These are phyloP conservation scores for Annulohypoxylon truncatum DNA, from an alignment of 2,329 filamentous ascomycete species.

Conservation along the genomic window DNA sequence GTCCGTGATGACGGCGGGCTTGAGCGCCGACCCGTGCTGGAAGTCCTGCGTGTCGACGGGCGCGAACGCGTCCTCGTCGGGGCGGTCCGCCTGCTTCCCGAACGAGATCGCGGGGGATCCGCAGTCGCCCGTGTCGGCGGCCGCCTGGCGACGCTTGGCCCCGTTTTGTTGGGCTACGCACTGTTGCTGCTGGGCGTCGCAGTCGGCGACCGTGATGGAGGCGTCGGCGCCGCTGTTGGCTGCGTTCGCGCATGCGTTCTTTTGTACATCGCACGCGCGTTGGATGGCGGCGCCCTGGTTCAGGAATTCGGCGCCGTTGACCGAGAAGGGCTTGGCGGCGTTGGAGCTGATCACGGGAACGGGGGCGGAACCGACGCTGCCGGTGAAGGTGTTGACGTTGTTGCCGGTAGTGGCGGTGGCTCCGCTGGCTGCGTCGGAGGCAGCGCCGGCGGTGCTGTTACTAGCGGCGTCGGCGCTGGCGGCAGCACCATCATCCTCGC, in stretches of 20 bases:
- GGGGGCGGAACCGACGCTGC: slow-evolving; percentile 56
- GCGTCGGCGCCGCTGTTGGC: slow-evolving; percentile 57
- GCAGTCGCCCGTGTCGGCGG: slow-evolving; percentile 60
- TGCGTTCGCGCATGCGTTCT: slow-evolving; percentile 62
- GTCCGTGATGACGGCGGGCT: slow-evolving; percentile 50
- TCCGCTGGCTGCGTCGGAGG: slow-evolving; percentile 6
- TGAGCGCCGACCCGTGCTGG: slow-evolving; percentile 62
- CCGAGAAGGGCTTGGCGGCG: slow-evolving; percentile 59
- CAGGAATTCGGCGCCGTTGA: slow-evolving; percentile 67
- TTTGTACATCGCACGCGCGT: slow-evolving; percentile 62
- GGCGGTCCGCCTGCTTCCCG: slow-evolving; percentile 60
- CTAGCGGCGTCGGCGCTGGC: slow-evolving; percentile 17
- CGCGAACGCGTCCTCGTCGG: slow-evolving; percentile 57
- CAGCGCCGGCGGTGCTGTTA: slow-evolving; percentile 14
- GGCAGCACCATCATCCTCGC: slow-evolving; percentile 5
- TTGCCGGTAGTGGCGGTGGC: slow-evolving; percentile 42
- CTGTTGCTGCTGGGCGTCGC: slow-evolving; percentile 55
- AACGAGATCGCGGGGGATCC: slow-evolving; percentile 62
- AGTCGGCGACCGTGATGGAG: slow-evolving; percentile 54
- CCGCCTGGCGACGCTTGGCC: slow-evolving; percentile 44
- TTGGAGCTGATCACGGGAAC: slow-evolving; percentile 54
- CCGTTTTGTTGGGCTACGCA: slow-evolving; percentile 48
- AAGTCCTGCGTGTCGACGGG: slow-evolving; percentile 57
- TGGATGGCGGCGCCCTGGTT: slow-evolving; percentile 58
- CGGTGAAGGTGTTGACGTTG: slow-evolving; percentile 61